A percentile compares a stretch with the other conserved stretches of the same genome.
Conservation (phyloP, 257 asterid species). For the Ligustrum vulgare region DNA sequence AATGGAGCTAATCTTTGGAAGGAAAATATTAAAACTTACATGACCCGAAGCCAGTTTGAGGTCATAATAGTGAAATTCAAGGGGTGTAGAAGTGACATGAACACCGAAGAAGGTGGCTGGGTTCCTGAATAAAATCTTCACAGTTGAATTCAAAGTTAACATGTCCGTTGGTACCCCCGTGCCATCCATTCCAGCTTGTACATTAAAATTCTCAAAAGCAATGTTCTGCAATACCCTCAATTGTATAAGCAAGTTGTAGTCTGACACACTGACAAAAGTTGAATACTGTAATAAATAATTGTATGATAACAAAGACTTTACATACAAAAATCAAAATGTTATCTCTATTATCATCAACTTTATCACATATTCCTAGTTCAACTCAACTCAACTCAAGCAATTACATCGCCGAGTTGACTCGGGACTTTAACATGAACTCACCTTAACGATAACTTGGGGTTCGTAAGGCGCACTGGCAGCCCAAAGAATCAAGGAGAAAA, state of each 20-base stretch:
- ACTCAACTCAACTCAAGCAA: no score
- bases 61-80: conserved; percentile 60
- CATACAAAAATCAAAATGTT: not conserved
- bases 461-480: conserved; percentile 61
- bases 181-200: conserved; percentile 88
- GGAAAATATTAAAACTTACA: conserved; percentile 34
- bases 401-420: not conserved
- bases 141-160: conserved; percentile 86
- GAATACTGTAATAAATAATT: conserved; percentile 28
- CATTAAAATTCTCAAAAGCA: conserved; percentile 61
- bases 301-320: conserved; percentile 1
- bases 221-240: conserved; percentile 49
- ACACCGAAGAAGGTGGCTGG: conserved; percentile 89
- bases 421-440: conserved; percentile 14
- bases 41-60: conserved; percentile 78
- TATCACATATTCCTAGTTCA: not conserved
- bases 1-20: no score
- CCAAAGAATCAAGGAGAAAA: conserved; percentile 78
- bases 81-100: conserved; percentile 81
- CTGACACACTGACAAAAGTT: conserved; percentile 30
- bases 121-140: conserved; percentile 63
- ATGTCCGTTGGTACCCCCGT: conserved; percentile 93
- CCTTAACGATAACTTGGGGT: conserved; percentile 73
- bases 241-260: not conserved
- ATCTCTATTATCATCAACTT: not conserved